These are phyloP conservation scores for Tuber microsphaerosporum DNA, from an alignment of 495 filamentous ascomycete species.

Conservation along the genomic window DNA sequence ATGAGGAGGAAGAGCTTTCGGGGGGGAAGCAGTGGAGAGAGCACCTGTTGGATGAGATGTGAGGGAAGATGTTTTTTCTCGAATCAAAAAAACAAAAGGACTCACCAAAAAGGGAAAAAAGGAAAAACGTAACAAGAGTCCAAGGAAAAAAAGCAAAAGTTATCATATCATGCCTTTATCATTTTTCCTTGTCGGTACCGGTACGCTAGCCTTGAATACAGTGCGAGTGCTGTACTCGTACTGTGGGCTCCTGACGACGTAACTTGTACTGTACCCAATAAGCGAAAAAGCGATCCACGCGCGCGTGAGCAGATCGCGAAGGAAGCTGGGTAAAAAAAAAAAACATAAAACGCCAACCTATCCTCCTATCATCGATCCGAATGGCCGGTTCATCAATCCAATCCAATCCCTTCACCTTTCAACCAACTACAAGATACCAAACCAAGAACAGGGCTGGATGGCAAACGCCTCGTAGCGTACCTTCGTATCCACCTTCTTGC, in stretches of 20 bases:
- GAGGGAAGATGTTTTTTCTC: background rate
- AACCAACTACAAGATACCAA: background rate
- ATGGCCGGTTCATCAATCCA: conserved; percentile 29
- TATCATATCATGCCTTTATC: background rate
- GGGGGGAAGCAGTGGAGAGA: background rate
- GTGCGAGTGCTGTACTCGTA: too few relatives aligned
- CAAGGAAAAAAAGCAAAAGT: conserved; percentile 6
- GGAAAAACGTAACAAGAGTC: conserved; percentile 5
- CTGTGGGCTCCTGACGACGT: background rate
- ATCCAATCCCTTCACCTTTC: conserved; percentile 4
- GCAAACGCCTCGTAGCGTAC: background rate
- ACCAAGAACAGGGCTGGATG: background rate
- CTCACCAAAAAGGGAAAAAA: conserved; percentile 22
- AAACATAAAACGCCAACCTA: conserved; percentile 38
- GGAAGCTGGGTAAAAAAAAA: conserved; percentile 21
- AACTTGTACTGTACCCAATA: conserved; percentile 22
- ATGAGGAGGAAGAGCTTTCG: background rate
- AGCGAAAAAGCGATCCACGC: conserved; percentile 39
- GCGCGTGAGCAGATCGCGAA: conserved; percentile 36
- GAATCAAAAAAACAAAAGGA: background rate
- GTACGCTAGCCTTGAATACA: background rate
- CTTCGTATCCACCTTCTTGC: background rate
- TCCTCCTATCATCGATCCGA: conserved; percentile 29
- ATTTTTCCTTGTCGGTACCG: background rate
- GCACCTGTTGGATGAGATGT: background rate